Evolutionary conservation across 306 rosid genomes (phyloP), one percentile per base, ranked within the genome.

Genomic region (Carpinus viminea): DNA sequence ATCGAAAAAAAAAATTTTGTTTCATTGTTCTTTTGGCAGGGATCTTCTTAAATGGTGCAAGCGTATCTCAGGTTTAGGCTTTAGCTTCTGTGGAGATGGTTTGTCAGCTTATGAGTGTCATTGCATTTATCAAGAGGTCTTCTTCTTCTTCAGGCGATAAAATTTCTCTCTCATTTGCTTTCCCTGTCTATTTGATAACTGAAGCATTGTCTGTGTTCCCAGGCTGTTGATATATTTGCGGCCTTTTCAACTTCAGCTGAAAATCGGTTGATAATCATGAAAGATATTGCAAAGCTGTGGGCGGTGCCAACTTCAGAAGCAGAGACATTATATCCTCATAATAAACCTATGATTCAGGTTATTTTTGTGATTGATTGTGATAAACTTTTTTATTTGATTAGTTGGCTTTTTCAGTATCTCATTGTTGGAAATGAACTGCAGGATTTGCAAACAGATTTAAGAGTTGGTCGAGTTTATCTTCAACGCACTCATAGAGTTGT

Each of bases 1-100:
- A 31, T 31, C 34, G 3, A 31, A 31, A 31, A 31, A 31, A 31
- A 31, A 31, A 31, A 31, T 68, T 57, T 64, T 56, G 34, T 59
- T 10, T 36, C 76, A 54, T 66, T 74, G 24, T 77, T 78, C 62
- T 82, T 66, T 50, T 88, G 83, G 74, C 85, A 94, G 98, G 87
- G 97, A 95, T 86, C 93, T 95, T 76, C 92, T 95, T 79, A 95
- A 95, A 79, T 95, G 97, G 98, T 91, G 98, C 89, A 92, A 90
- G 81, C 95, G 98, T 73, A 86, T 95, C 55, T 82, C 65, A 12
- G 89, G 89, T 69, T 82, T 87, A 73, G 86, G 89, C 43, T 86
- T 92, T 56, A 73, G 78, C 81, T 85, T 84, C 89, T 80, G 68
- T 76, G 87, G 83, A 53, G 85, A 79, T 82, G 69, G 85, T 66